Evolutionary conservation across 306 rosid species (phyloP).

Genomic region (Vigna radiata): DNA sequence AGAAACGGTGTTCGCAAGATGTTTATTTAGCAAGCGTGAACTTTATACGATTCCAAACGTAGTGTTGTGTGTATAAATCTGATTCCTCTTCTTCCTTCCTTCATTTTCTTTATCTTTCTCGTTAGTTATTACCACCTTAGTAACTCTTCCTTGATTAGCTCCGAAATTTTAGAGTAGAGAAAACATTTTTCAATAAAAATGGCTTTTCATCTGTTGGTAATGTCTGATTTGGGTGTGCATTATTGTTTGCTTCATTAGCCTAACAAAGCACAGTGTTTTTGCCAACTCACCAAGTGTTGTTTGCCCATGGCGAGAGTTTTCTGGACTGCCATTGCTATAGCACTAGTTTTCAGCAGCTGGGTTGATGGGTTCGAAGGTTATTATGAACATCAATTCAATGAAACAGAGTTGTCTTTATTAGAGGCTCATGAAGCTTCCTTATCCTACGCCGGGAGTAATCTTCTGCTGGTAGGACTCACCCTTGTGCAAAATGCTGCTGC

Average conservation of each 20-base stretch:
- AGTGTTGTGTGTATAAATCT: slow-evolving; percentile 25
- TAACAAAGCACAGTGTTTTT: not conserved
- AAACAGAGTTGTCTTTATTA: slow-evolving; percentile 64
- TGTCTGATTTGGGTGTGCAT: slow-evolving; percentile 26
- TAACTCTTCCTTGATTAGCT: slow-evolving; percentile 46
- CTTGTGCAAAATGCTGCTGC: slow-evolving; percentile 77
- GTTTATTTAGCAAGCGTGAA: not conserved
- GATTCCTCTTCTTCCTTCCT: slow-evolving; percentile 15
- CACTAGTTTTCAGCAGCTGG: slow-evolving; percentile 55
- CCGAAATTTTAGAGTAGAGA: slow-evolving; percentile 1
- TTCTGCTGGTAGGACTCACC: slow-evolving; percentile 77
- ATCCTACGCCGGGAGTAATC: slow-evolving; percentile 40
- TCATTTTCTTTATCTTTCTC: not conserved
- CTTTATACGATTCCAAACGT: slow-evolving; percentile 57
- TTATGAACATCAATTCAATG: slow-evolving; percentile 49
- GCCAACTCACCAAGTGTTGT: not conserved
- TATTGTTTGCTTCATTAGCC: slow-evolving; percentile 29
- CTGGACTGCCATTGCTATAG: slow-evolving; percentile 54
- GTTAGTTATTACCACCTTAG: not conserved
- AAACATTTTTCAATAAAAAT: not conserved
- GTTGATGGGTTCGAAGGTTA: slow-evolving; percentile 55
- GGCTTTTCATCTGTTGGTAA: slow-evolving; percentile 30
- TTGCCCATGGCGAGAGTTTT: slow-evolving; percentile 52
- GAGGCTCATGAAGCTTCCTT: slow-evolving; percentile 61
- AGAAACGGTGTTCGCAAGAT: not conserved